These are phyloP conservation scores for Penicillium crystallinum DNA, from an alignment of 495 filamentous ascomycete genomes.

Conservation along the genomic window DNA sequence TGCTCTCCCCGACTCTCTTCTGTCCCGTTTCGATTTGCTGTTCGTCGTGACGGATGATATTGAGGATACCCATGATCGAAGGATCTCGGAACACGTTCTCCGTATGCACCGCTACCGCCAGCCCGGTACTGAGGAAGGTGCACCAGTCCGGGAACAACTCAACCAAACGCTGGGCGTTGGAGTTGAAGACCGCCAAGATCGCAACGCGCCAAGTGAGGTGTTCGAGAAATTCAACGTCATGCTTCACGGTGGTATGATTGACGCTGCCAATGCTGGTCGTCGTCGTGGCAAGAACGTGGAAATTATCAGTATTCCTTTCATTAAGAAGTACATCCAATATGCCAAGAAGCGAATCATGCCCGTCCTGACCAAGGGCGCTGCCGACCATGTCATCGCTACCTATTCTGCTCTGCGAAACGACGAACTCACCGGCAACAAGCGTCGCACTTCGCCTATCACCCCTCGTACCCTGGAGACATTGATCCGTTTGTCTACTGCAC, in stretches of 20 bases:
- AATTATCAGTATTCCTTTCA: conserved; percentile 96
- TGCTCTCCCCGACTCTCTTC: conserved; percentile 89
- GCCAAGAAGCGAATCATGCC: conserved; percentile 91
- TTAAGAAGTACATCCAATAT: conserved; percentile 99
- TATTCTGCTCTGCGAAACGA: conserved; percentile 95
- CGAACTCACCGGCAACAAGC: conserved; percentile 88
- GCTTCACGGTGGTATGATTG: conserved; percentile 86
- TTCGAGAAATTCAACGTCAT: conserved; percentile 96
- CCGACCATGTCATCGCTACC: conserved; percentile 85
- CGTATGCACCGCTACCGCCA: conserved; percentile 97
- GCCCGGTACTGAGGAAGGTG: conserved; percentile 90
- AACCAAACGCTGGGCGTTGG: conserved; percentile 87
- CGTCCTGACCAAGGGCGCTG: conserved; percentile 84
- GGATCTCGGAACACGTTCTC: conserved; percentile 92
- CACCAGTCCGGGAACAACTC: conserved; percentile 84
- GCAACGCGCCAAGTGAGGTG: conserved; percentile 73
- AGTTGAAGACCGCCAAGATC: conserved; percentile 68
- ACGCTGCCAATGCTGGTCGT: conserved; percentile 50
- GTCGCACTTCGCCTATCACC: conserved; percentile 91
- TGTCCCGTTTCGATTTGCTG: conserved; percentile 98
- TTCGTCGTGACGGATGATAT: conserved; percentile 99
- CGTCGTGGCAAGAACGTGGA: conserved; percentile 71
- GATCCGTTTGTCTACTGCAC: conserved; percentile 93
- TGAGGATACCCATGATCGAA: conserved; percentile 83
- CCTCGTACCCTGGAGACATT: conserved; percentile 96